These are phyloP conservation scores for Neonectria punicea DNA, from an alignment of 2,329 filamentous ascomycete genomes.

Conservation along the genomic window DNA sequence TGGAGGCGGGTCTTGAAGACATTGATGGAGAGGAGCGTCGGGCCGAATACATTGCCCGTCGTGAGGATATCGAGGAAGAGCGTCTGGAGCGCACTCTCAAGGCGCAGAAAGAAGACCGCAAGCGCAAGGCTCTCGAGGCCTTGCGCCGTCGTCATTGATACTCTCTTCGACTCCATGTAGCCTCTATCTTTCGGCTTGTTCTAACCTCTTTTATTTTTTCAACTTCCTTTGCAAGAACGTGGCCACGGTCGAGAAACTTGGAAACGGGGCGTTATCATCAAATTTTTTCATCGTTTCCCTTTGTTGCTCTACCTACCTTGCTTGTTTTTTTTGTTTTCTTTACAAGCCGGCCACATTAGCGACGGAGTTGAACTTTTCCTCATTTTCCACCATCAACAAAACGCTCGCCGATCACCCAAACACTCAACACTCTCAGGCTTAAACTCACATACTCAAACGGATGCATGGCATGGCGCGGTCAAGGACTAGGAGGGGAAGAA, in stretches of 20 bases:
- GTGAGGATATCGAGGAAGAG: conserved; percentile 74
- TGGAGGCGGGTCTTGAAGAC: conserved; percentile 81
- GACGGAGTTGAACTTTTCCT: conserved; percentile 48
- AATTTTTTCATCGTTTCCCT: conserved; percentile 22
- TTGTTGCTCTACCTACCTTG: conserved; percentile 13
- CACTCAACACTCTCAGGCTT: not conserved
- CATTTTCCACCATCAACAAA: conserved; percentile 10
- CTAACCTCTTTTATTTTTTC: not conserved
- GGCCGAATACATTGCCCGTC: conserved; percentile 70
- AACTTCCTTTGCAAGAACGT: conserved; percentile 23
- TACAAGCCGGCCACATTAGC: conserved; percentile 48
- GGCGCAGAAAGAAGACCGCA: conserved; percentile 69
- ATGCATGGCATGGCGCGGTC: conserved; percentile 18
- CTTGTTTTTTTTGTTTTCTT: conserved; percentile 7
- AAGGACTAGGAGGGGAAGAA: not conserved
- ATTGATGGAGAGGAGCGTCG: conserved; percentile 76
- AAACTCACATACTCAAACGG: conserved; percentile 7
- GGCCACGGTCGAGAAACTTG: conserved; percentile 34
- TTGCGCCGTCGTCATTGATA: conserved; percentile 46
- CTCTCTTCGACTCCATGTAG: not conserved
- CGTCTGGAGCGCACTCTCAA: conserved; percentile 70
- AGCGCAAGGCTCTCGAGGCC: conserved; percentile 54
- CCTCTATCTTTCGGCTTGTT: not conserved
- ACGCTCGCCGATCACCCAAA: not conserved
- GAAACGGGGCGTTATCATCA: conserved; percentile 32